Conservation (phyloP, 208 protist genomes). For the Trypanosoma caninum region DNA sequence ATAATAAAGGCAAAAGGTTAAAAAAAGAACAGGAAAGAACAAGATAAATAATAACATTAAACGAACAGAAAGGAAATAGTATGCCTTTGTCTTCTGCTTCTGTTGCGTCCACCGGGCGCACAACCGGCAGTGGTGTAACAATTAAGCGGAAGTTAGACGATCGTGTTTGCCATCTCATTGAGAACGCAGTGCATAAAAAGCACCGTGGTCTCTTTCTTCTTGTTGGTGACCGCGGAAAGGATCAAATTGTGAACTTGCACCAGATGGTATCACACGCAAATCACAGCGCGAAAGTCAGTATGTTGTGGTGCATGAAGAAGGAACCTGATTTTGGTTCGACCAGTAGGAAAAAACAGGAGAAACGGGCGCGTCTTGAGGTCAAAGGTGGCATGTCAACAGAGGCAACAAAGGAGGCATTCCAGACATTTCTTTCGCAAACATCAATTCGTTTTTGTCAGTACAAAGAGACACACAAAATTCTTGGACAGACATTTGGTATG, state of each 20-base stretch:
- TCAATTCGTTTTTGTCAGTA: slow-evolving; percentile 99
- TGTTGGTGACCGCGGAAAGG: slow-evolving; percentile 97
- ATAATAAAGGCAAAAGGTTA: background rate
- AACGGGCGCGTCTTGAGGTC: slow-evolving; percentile 94
- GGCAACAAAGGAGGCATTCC: slow-evolving; percentile 96
- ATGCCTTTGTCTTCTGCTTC: slow-evolving; percentile 27
- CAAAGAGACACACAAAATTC: slow-evolving; percentile 98
- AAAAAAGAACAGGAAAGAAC: background rate
- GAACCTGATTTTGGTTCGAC: slow-evolving; percentile 97
- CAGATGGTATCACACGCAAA: slow-evolving; percentile 98
- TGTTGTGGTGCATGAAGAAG: slow-evolving; percentile 99
- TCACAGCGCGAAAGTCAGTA: slow-evolving; percentile 94
- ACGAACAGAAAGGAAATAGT: background rate
- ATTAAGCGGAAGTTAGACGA: slow-evolving; percentile 93
- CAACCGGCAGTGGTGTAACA: slow-evolving; percentile 27
- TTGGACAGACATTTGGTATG: slow-evolving; percentile 99
- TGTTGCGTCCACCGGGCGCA: slow-evolving; percentile 31
- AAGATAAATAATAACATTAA: background rate
- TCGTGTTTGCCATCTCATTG: slow-evolving; percentile 95
- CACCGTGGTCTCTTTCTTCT: slow-evolving; percentile 98
- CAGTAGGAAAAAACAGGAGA: slow-evolving; percentile 92
- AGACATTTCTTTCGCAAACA: slow-evolving; percentile 98
- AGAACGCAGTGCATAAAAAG: slow-evolving; percentile 94
- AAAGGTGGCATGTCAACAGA: slow-evolving; percentile 91
- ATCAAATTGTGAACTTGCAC: slow-evolving; percentile 98